phyloP scores from a whole-genome alignment of 768 basidiomycete genomes.

The Boletus speciosus region DNA sequence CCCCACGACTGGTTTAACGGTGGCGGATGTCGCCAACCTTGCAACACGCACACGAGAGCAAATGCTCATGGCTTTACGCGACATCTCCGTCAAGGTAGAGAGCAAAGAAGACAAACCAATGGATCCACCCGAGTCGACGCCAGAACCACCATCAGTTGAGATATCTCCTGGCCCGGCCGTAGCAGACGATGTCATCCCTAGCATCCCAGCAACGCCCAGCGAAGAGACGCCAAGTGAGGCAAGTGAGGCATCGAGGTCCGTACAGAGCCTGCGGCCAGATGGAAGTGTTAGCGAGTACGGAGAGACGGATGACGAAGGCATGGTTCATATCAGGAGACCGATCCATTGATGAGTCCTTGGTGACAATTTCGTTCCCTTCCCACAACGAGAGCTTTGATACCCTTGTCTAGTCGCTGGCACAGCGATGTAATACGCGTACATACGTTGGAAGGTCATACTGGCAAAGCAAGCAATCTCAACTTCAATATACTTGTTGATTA shows the following conservation, averaged over 20 bases:
- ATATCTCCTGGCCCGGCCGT: background rate
- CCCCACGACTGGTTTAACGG: constrained; percentile 65
- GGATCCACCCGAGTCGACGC: constrained; percentile 22
- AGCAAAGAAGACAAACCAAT: constrained; percentile 20
- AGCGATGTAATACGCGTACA: constrained; percentile 15
- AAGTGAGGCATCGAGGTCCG: constrained; percentile 25
- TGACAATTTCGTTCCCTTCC: background rate
- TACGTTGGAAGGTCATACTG: constrained; percentile 8
- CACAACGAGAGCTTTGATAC: constrained; percentile 20
- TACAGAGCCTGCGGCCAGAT: constrained; percentile 38
- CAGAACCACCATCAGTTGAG: constrained; percentile 11
- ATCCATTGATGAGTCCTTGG: constrained; percentile 13
- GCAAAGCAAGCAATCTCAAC: constrained; percentile 3
- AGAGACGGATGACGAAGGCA: constrained; percentile 83
- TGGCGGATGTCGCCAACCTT: constrained; percentile 67
- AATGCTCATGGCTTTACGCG: constrained; percentile 76
- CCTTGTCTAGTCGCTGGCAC: constrained; percentile 14
- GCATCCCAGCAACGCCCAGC: constrained; percentile 20
- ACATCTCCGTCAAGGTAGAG: constrained; percentile 63
- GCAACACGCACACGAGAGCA: constrained; percentile 61
- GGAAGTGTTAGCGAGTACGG: constrained; percentile 67
- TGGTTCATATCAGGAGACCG: constrained; percentile 73
- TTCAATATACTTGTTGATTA: background rate
- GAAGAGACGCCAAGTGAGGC: constrained; percentile 27
- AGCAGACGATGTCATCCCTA: constrained; percentile 33